phyloP scores from a whole-genome alignment of 2,329 filamentous ascomycete genomes.

The Neurospora sp. region DNA sequence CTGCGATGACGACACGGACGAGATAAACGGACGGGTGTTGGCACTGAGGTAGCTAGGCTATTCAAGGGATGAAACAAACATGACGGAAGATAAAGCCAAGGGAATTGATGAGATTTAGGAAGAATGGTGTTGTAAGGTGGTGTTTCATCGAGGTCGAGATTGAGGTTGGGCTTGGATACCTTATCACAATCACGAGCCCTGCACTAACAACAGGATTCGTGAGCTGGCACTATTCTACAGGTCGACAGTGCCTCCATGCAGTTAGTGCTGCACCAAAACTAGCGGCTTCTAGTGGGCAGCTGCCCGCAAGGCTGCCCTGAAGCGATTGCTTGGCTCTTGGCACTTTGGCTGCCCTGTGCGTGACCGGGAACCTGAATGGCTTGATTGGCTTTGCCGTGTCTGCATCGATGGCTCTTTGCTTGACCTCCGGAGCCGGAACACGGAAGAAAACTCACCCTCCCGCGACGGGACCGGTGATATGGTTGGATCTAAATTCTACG shows the following conservation, averaged over 20 bases:
- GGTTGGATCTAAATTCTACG: not conserved
- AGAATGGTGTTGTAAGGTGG: not conserved
- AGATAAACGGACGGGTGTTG: not conserved
- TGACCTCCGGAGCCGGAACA: not conserved
- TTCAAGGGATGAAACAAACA: not conserved
- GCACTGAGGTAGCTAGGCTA: not conserved
- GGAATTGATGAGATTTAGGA: not conserved
- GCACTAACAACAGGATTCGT: not conserved
- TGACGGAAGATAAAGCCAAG: not conserved
- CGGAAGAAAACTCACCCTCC: not conserved
- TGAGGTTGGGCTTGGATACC: not conserved
- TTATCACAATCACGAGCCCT: not conserved
- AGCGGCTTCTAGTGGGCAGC: not conserved
- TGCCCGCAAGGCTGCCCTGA: not conserved
- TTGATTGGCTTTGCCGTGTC: not conserved
- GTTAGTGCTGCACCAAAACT: not conserved
- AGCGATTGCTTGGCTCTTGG: not conserved
- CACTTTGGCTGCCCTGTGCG: not conserved
- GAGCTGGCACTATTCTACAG: not conserved
- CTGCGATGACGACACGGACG: not conserved
- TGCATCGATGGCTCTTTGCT: not conserved
- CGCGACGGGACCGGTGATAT: not conserved
- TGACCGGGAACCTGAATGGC: not conserved
- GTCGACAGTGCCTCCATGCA: not conserved
- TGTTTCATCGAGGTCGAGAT: not conserved